Evolutionary conservation across 106 monocot genomes (phyloP).

Genomic region (Acorus gramineus): DNA sequence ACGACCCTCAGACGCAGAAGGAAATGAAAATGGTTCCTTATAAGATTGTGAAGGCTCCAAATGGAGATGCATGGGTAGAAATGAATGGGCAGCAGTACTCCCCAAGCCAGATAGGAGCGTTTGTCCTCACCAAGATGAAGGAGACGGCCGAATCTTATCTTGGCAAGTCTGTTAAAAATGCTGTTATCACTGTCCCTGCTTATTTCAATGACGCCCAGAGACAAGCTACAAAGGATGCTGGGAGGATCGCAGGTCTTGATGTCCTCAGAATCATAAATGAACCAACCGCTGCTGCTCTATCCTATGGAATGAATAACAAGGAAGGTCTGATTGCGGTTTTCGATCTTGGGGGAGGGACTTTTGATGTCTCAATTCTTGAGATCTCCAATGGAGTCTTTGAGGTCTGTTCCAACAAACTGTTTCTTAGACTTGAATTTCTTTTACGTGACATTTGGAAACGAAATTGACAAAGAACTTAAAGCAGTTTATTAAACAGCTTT

Average conservation of each 20-base stretch:
- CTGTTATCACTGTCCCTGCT: conserved; percentile 61
- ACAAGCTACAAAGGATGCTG: conserved; percentile 45
- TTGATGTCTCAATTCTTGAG: conserved; percentile 68
- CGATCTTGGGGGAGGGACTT: conserved; percentile 56
- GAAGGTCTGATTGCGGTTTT: conserved; percentile 57
- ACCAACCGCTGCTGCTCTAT: conserved; percentile 57
- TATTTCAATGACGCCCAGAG: conserved; percentile 67
- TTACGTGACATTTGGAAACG: too few species aligned
- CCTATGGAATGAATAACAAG: conserved; percentile 63
- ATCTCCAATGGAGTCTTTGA: conserved; percentile 62
- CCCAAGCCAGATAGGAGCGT: conserved; percentile 60
- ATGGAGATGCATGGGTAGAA: conserved; percentile 88
- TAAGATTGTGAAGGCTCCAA: conserved; percentile 66
- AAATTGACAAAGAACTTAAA: too few species aligned
- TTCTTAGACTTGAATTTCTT: too few species aligned
- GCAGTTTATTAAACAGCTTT: too few species aligned
- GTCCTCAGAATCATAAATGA: conserved; percentile 59
- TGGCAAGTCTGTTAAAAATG: conserved; percentile 68
- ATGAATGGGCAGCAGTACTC: conserved; percentile 80
- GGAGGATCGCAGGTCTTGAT: conserved; percentile 48
- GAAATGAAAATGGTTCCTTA: conserved; percentile 68
- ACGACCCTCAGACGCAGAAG: conserved; percentile 54
- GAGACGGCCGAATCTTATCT: conserved; percentile 62
- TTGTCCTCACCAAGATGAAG: conserved; percentile 44
- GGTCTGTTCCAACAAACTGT: conserved; percentile 7